Evolutionary conservation across 805 yeast species (phyloP), one percentile per base, ranked within the genome.

Genomic region (Dipodascopsis uninucleata): DNA sequence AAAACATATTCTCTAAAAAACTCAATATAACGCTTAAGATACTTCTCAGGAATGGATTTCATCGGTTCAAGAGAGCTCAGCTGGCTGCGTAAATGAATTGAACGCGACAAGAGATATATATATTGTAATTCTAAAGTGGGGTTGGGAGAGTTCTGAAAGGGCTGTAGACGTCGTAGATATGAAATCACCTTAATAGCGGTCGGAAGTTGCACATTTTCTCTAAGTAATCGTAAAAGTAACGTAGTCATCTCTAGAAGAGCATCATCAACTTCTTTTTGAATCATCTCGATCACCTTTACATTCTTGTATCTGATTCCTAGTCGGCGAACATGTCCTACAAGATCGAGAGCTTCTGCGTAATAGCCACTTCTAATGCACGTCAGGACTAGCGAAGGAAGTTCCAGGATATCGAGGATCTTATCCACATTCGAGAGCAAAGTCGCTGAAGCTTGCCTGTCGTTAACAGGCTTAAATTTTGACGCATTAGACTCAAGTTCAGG

Each of bases 351-450:
- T 58, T 88, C 95, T 26, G 87, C 83, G 60, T 89, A 93, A 58
- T 84, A 85, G 0, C 96, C 96, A 36, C 83, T 82, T 37, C 78
- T 72, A 8, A 89, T 85, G 64, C 97, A 86, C n/a, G 89, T 79
- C 37, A 80, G 74, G 26, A 90, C 80, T 37, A 90, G 63, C 1
- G 94, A 74, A 1, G 98, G 97, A 26, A 93, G 67, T 59, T 86
- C 95, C 54, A 90, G 68, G 7, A 89, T 74, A 57, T 85, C 95
- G 49, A 82, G 74, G 8, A 89, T 71, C 31, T 79, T 76, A 50
- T 82, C 88, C 58, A 87, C 74, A 54, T 83, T 81, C 37, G 73
- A 72, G 32, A 80, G 65, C 23, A 81, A 72, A 3, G 58, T 53
- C 2, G 71, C 71, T 10, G 66, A 55, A 29, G 49, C 46, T 12